Evolutionary conservation across 352 stramenopile species (phyloP), one percentile per base, ranked within the genome.

Genomic region (Phytophthora cajani): DNA sequence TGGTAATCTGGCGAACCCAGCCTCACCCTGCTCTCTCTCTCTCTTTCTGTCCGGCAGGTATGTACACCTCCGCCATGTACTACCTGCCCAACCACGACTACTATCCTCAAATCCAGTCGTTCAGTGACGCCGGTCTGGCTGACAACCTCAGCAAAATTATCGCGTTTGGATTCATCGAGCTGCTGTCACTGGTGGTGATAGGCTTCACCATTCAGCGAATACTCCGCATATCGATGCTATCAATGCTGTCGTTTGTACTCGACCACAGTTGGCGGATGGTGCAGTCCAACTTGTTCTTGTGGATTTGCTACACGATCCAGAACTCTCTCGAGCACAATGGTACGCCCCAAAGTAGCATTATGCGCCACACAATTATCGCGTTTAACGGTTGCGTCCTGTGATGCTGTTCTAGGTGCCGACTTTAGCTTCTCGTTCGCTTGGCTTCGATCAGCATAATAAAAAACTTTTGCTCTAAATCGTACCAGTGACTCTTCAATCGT

Each of bases 201-300:
- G 53, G 32, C 2, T 14, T 58, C 23, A 33, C 67, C 11, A 61
- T 83, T 5, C 72, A 64, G 38, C 59, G 58, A 1, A 53, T 63
- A n/a, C 5, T 78, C 1, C 11, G 67, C 1, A 38, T 67, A 8
- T 83, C 73, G 5, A 61, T 56, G 3, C 21, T 78, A 3, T 61
- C 57, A 1, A 62, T 79, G 17, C 52, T 86, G 4, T 62, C 64
- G 4, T 83, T 83, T 19, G 78, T 83, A 42, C 67, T 85, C 0
- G 66, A 83, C 25, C 54, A 9, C 1, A 65, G 80, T 23, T 72
- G 64, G 62, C 40, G 51, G n/a, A 73, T 78, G 59, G 67, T 85
- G 27, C 78, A 78, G 57, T 57, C 61, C 5, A 81, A 81, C 38
- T 33, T 82, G 27, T 50, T 85, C 11, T 32, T 85, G 17, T 85